Percentiles rank a stretch among this genome's conserved stretches.
Conservation (phyloP, 257 asterid species). For the Solanum phureja region DNA sequence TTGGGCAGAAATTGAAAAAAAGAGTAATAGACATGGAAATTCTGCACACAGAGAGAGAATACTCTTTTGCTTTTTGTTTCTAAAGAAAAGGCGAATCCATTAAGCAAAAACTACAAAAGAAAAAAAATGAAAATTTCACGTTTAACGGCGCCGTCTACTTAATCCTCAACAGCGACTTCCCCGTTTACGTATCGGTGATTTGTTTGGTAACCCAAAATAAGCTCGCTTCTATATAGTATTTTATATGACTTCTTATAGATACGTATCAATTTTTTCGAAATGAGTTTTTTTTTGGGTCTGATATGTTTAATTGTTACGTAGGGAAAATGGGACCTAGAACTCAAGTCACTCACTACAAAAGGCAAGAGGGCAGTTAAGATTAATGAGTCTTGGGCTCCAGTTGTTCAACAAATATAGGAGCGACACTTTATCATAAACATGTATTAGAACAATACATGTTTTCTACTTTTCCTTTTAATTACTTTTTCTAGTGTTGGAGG, state of each 20-base stretch:
- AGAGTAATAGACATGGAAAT: not conserved
- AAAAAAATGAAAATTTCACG: not conserved
- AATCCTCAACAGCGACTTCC: not conserved
- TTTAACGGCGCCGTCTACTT: not conserved
- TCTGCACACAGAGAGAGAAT: not conserved
- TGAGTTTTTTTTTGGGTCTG: not conserved
- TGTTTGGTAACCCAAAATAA: not conserved
- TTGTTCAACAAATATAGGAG: not conserved
- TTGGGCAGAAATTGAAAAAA: not conserved
- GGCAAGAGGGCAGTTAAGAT: not conserved
- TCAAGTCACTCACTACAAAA: not conserved
- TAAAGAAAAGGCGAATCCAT: not conserved
- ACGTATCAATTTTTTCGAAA: not conserved
- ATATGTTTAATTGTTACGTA: not conserved
- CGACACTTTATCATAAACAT: not conserved
- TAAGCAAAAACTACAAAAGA: not conserved
- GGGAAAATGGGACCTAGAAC: not conserved
- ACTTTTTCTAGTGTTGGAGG: not conserved
- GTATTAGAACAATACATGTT: not conserved
- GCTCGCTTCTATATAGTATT: too few species aligned
- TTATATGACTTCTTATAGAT: not conserved
- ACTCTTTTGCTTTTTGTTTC: not conserved
- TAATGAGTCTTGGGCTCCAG: not conserved
- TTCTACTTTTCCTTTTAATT: not conserved
- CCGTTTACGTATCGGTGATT: not conserved